These are phyloP conservation scores for Grosmannia serpens DNA, from an alignment of 2,329 filamentous ascomycete genomes.

Conservation along the genomic window DNA sequence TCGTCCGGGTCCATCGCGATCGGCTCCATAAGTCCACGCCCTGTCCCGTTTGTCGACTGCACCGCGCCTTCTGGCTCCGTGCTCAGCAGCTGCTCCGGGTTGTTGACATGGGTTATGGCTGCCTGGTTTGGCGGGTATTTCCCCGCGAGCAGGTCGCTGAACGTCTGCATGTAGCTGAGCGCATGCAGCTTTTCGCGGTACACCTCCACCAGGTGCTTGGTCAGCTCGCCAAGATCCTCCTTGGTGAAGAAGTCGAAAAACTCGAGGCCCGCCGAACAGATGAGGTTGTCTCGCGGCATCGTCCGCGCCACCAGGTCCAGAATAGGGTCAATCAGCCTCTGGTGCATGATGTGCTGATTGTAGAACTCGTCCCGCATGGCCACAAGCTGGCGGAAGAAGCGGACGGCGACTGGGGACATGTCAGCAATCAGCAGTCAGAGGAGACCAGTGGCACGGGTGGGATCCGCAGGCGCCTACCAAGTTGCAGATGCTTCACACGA, in stretches of 20 bases:
- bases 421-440: not conserved
- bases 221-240: conserved; percentile 68
- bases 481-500: conserved; percentile 82
- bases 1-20: conserved; percentile 62
- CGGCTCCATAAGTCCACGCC: conserved; percentile 3
- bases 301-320: conserved; percentile 74
- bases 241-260: conserved; percentile 85
- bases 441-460: not conserved
- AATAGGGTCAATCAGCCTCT: conserved; percentile 72
- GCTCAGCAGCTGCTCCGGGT: not conserved
- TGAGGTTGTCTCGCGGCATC: conserved; percentile 82
- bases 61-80: not conserved
- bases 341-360: conserved; percentile 69
- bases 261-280: conserved; percentile 89
- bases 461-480: conserved; percentile 45
- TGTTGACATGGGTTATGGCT: not conserved
- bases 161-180: conserved; percentile 77
- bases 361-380: conserved; percentile 86
- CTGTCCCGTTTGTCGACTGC: conserved; percentile 2
- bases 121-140: conserved; percentile 5
- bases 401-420: conserved; percentile 57
- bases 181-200: conserved; percentile 66
- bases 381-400: conserved; percentile 84
- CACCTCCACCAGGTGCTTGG: conserved; percentile 73
- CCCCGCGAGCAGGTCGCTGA: conserved; percentile 53